phyloP scores from a whole-genome alignment of 306 rosid species.

The Prunus padus region DNA sequence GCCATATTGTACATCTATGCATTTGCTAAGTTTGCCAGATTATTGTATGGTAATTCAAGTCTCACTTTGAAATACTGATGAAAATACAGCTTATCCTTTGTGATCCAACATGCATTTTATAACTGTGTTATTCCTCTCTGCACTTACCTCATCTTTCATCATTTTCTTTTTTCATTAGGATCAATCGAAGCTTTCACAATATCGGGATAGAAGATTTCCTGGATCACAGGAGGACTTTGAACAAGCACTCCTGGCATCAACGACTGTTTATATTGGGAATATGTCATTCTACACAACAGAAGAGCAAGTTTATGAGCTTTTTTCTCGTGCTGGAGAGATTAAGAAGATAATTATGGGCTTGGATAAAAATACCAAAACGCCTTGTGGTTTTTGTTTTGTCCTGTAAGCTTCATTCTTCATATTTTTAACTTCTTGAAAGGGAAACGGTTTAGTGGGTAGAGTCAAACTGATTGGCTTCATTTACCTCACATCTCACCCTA shows the following conservation, averaged over 20 bases:
- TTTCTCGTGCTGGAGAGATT: conserved; percentile 88
- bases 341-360: conserved; percentile 96
- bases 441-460: background rate
- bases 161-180: conserved; percentile 41
- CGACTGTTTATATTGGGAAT: conserved; percentile 75
- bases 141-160: background rate
- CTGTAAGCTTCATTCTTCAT: conserved; percentile 46
- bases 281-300: conserved; percentile 97
- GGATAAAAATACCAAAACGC: conserved; percentile 94
- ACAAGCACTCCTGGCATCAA: conserved; percentile 60
- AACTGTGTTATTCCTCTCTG: background rate
- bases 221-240: conserved; percentile 91
- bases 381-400: conserved; percentile 91
- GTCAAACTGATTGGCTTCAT: background rate
- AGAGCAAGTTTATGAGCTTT: conserved; percentile 92
- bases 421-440: background rate
- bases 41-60: background rate
- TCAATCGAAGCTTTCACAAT: conserved; percentile 73
- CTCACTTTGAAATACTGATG: background rate
- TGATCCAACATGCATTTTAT: background rate
- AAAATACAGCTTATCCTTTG: background rate
- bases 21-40: background rate
- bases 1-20: background rate
- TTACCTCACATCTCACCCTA: background rate
- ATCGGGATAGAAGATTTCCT: conserved; percentile 79